phyloP scores from a whole-genome alignment of 2,329 filamentous ascomycete genomes.

The Sordariomycetes sp. region DNA sequence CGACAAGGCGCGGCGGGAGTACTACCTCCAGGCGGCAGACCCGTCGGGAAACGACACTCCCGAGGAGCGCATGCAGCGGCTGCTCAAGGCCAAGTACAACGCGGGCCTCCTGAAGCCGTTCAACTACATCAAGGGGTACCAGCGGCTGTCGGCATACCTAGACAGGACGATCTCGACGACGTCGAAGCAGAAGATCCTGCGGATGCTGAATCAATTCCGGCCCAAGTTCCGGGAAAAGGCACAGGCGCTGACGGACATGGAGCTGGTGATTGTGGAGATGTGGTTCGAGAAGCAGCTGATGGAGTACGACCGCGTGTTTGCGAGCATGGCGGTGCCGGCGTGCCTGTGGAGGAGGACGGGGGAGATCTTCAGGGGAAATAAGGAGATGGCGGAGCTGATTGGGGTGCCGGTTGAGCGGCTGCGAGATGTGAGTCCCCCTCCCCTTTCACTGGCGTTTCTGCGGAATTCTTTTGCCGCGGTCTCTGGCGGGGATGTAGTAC shows the following conservation, averaged over 20 bases:
- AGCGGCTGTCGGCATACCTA: slow-evolving; percentile 81
- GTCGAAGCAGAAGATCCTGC: slow-evolving; percentile 82
- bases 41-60: slow-evolving; percentile 40
- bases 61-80: slow-evolving; percentile 89
- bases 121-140: slow-evolving; percentile 97
- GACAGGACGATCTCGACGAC: slow-evolving; percentile 73
- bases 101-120: slow-evolving; percentile 91
- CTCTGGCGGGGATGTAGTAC: background rate
- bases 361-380: slow-evolving; percentile 94
- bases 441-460: slow-evolving; percentile 1
- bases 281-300: slow-evolving; percentile 96
- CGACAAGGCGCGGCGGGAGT: slow-evolving; percentile 67
- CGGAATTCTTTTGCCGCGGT: slow-evolving; percentile 2
- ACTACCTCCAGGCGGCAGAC: slow-evolving; percentile 78
- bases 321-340: slow-evolving; percentile 95
- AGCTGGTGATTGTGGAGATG: slow-evolving; percentile 93
- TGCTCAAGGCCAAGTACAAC: slow-evolving; percentile 92
- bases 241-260: slow-evolving; percentile 82
- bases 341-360: slow-evolving; percentile 96
- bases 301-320: slow-evolving; percentile 97
- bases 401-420: slow-evolving; percentile 84
- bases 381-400: slow-evolving; percentile 96
- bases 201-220: slow-evolving; percentile 84
- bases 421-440: slow-evolving; percentile 64
- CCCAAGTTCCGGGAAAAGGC: slow-evolving; percentile 95